Conservation (phyloP, 345 rosid species). For the Populus pruinosa region DNA sequence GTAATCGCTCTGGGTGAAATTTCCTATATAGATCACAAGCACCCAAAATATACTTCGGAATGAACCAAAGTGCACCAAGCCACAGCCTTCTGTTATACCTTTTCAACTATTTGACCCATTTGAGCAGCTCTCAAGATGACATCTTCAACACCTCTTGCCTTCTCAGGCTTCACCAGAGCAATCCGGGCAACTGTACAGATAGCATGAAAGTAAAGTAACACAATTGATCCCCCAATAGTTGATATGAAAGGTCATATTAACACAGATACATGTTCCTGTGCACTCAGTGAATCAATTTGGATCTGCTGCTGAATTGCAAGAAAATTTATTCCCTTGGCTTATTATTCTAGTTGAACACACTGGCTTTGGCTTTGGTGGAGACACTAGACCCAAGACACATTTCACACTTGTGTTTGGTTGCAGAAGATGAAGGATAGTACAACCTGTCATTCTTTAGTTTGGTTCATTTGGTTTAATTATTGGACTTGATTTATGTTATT, state of each 20-base stretch:
- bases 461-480: too few relatives aligned
- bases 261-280: not conserved
- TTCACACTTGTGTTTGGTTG: too few relatives aligned
- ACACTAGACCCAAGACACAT: too few relatives aligned
- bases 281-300: not conserved
- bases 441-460: too few relatives aligned
- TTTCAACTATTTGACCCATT: conserved; percentile 88
- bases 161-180: conserved; percentile 97
- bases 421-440: too few relatives aligned
- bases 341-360: too few relatives aligned
- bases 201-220: not conserved
- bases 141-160: conserved; percentile 93
- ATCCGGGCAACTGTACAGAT: conserved; percentile 69
- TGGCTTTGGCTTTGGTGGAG: too few relatives aligned
- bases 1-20: not conserved
- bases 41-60: not conserved
- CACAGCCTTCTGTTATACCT: conserved; percentile 41
- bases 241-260: not conserved
- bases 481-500: too few relatives aligned
- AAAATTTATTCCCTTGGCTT: not conserved
- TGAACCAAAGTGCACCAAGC: not conserved
- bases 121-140: conserved; percentile 83
- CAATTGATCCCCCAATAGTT: not conserved
- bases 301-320: conserved; percentile 1
- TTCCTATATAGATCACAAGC: not conserved